These are phyloP conservation scores for Coprinellus micaceus DNA, from an alignment of 768 basidiomycete genomes.

Conservation along the genomic window DNA sequence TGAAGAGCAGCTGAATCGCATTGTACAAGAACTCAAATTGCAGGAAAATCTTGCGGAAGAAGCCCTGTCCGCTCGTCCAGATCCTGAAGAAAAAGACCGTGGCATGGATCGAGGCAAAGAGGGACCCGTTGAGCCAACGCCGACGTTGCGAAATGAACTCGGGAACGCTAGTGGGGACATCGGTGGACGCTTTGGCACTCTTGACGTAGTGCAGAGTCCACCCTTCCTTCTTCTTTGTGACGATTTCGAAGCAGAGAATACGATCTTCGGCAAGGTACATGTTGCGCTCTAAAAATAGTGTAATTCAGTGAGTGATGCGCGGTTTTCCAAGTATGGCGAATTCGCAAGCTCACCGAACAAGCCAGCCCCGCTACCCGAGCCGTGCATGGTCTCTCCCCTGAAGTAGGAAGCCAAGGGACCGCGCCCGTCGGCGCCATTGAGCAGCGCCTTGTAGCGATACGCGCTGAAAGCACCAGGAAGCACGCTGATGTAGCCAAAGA, in stretches of 20 bases:
- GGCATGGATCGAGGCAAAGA: conserved; percentile 92
- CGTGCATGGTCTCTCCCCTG: conserved; percentile 88
- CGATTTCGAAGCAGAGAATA: conserved; percentile 91
- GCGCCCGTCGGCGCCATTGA: conserved; percentile 82
- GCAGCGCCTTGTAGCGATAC: conserved; percentile 83
- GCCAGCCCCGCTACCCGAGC: conserved; percentile 55
- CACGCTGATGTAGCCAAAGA: conserved; percentile 84
- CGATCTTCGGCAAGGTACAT: conserved; percentile 92
- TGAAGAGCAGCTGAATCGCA: conserved; percentile 81
- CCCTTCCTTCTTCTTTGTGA: conserved; percentile 81
- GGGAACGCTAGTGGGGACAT: conserved; percentile 86
- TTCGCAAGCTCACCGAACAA: conserved; percentile 49
- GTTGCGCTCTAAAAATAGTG: conserved; percentile 61
- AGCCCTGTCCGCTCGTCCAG: conserved; percentile 87
- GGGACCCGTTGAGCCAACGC: conserved; percentile 84
- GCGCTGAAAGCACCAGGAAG: conserved; percentile 92
- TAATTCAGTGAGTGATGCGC: neutral
- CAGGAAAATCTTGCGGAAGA: conserved; percentile 78
- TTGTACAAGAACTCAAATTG: conserved; percentile 92
- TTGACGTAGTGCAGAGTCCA: conserved; percentile 88
- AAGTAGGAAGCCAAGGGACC: conserved; percentile 92
- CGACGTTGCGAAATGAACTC: conserved; percentile 95
- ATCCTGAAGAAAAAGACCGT: conserved; percentile 86
- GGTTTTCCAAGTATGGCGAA: too few species aligned
- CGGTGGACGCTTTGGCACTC: conserved; percentile 93